Percentiles rank a stretch among this genome's conserved stretches.
phyloP scores from a whole-genome alignment of 1,139 yeast species.

The Zygoascus sp. region DNA sequence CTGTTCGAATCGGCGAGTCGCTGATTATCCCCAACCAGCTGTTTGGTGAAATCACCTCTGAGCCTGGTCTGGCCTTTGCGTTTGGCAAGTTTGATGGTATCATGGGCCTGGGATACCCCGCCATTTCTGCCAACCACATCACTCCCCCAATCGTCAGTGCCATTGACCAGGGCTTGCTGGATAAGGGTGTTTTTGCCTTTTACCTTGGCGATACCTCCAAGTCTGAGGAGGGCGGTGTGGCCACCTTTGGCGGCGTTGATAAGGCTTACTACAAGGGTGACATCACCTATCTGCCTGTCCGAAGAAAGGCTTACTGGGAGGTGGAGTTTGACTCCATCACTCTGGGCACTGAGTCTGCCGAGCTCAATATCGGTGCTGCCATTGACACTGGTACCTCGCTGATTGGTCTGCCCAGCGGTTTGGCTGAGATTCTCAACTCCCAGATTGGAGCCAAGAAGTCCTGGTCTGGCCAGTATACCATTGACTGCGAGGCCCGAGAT shows the following conservation, averaged over 20 bases:
- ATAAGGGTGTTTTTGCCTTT: constrained; percentile 81
- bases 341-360: constrained; percentile 86
- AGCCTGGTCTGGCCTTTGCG: constrained; percentile 97
- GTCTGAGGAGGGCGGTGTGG: constrained; percentile 76
- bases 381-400: constrained; percentile 97
- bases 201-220: constrained; percentile 76
- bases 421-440: constrained; percentile 90
- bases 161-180: constrained; percentile 70
- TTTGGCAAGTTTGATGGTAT: constrained; percentile 97
- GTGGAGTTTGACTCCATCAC: constrained; percentile 87
- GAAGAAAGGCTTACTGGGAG: constrained; percentile 99
- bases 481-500: constrained; percentile 83
- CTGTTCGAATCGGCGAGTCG: constrained; percentile 66
- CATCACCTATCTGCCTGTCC: constrained; percentile 90
- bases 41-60: constrained; percentile 94
- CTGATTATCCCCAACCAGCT: constrained; percentile 80
- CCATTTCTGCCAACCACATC: constrained; percentile 80
- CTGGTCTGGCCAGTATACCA: constrained; percentile 94
- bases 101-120: constrained; percentile 86
- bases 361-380: constrained; percentile 87
- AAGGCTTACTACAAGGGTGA: constrained; percentile 69
- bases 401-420: constrained; percentile 86
- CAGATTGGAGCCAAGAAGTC: constrained; percentile 96
- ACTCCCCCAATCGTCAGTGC: constrained; percentile 96
- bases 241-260: constrained; percentile 93